phyloP scores from a whole-genome alignment of 805 yeast genomes.

The Candida krabiensis region DNA sequence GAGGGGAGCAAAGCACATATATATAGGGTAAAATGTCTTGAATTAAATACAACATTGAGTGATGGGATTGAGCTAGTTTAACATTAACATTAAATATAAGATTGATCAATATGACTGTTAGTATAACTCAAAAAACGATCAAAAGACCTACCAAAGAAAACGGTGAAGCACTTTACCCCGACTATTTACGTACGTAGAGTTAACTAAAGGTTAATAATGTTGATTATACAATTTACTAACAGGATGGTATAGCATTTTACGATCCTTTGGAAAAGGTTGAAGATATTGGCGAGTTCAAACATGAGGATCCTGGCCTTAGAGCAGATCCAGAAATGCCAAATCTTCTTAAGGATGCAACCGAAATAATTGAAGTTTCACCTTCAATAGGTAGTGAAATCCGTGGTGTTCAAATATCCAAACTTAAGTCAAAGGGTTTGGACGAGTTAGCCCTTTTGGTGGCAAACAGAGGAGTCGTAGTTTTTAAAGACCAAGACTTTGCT shows the following conservation, averaged over 20 bases:
- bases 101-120: constrained; percentile 9
- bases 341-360: constrained; percentile 37
- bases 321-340: constrained; percentile 55
- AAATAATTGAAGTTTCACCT: constrained; percentile 52
- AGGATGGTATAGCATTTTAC: constrained; percentile 10
- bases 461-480: constrained; percentile 65
- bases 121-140: constrained; percentile 3
- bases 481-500: constrained; percentile 66
- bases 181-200: constrained; percentile 14
- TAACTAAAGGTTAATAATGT: background rate
- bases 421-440: constrained; percentile 56
- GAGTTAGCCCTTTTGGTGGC: constrained; percentile 70
- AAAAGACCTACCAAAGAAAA: constrained; percentile 10
- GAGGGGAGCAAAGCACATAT: no score
- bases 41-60: no score
- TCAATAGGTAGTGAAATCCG: constrained; percentile 65
- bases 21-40: no score
- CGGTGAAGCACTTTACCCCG: constrained; percentile 16
- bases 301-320: constrained; percentile 16
- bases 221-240: background rate
- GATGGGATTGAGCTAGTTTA: no score
- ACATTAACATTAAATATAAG: no score
- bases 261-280: constrained; percentile 21
- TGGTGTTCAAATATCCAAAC: constrained; percentile 59
- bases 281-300: constrained; percentile 17